These are phyloP conservation scores for Backusella tuberculispora DNA, from an alignment of 192 early-diverging fungal genomes.

Conservation along the genomic window DNA sequence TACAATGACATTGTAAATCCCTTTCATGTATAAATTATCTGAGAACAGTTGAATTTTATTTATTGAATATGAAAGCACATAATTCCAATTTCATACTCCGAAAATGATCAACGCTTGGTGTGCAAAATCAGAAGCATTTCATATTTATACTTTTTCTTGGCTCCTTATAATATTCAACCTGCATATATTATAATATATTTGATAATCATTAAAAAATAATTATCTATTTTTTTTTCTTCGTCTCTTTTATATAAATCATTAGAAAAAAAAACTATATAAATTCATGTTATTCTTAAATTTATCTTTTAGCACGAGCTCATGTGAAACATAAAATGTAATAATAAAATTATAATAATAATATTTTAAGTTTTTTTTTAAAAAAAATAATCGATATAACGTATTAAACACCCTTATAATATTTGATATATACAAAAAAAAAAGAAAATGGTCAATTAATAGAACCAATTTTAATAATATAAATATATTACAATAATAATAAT, in stretches of 20 bases:
- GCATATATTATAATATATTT: not conserved
- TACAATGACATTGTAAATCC: not conserved
- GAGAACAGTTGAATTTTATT: not conserved
- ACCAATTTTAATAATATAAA: constrained; percentile 5
- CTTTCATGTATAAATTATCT: not conserved
- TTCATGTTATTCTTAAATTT: not conserved
- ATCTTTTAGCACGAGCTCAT: not conserved
- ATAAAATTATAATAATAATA: not conserved
- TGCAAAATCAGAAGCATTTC: not conserved
- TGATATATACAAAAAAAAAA: constrained; percentile 7
- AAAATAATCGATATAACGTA: not conserved
- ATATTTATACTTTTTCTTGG: not conserved
- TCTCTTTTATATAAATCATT: not conserved
- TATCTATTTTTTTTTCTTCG: not conserved
- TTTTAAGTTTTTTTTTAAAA: not conserved
- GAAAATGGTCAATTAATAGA: constrained; percentile 13
- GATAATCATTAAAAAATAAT: not conserved
- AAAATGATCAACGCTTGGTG: not conserved
- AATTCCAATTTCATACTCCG: not conserved
- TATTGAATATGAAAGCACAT: not conserved
- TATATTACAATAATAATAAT: constrained; percentile 1
- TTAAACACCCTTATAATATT: not conserved
- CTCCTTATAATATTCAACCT: constrained; percentile 2
- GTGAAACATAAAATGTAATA: not conserved
- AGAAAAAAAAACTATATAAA: not conserved